Percentiles rank a stretch among this genome's conserved stretches.
Evolutionary conservation across 176 grass and related monocot species (phyloP).

Genomic region (Aegilops bicornis): DNA sequence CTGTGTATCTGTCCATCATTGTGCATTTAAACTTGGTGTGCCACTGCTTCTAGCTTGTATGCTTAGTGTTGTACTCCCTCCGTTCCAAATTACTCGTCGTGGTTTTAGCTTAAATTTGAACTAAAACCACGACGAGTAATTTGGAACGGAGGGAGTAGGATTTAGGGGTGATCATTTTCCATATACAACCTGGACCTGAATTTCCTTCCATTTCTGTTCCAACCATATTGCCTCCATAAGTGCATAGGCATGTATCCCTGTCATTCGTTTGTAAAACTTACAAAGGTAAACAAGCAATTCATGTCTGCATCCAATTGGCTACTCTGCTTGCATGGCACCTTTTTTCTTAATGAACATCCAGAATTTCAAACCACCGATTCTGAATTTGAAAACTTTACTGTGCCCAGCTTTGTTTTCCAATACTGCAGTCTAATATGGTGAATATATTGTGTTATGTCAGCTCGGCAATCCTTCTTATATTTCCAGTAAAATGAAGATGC

Average conservation of each 20-base stretch:
- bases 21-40: constrained; percentile 1
- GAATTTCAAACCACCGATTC: background rate
- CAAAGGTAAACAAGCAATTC: background rate
- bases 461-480: constrained; percentile 59
- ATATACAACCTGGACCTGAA: background rate
- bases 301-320: constrained; percentile 19
- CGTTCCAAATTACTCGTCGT: no score
- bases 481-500: constrained; percentile 60
- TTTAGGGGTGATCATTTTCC: background rate
- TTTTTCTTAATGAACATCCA: background rate
- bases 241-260: background rate
- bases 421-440: background rate
- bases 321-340: constrained; percentile 8
- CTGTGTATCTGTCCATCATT: constrained; percentile 1
- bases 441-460: constrained; percentile 42
- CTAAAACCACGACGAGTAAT: no score
- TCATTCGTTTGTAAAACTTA: background rate
- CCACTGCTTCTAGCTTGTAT: background rate
- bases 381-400: constrained; percentile 16
- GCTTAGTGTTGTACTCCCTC: background rate
- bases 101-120: no score
- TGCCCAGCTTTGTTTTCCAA: constrained; percentile 12
- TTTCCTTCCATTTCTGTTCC: background rate
- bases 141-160: background rate
- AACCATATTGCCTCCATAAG: constrained; percentile 1